These are phyloP conservation scores for Coemansia sp. DNA, from an alignment of 192 early-diverging fungal genomes.

Conservation along the genomic window DNA sequence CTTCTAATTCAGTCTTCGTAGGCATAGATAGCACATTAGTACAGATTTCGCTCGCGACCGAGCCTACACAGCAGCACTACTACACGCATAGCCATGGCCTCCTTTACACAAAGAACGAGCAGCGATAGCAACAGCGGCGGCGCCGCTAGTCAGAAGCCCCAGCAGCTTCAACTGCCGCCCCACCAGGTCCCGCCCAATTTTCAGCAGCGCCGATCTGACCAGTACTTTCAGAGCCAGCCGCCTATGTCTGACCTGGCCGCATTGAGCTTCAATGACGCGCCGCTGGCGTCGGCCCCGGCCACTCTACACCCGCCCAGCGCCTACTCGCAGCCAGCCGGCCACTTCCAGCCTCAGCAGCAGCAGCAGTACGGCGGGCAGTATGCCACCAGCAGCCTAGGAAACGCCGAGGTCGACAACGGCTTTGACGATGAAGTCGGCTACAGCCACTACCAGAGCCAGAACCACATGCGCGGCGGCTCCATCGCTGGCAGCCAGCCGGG, in stretches of 20 bases:
- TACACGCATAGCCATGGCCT: conserved; percentile 6
- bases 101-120: conserved; percentile 15
- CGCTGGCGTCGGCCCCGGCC: background rate
- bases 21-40: background rate
- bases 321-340: conserved; percentile 33
- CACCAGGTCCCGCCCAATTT: background rate
- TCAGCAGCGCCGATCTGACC: conserved; percentile 7
- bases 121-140: conserved; percentile 4
- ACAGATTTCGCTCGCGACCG: background rate
- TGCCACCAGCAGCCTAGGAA: background rate
- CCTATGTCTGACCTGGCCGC: conserved; percentile 26
- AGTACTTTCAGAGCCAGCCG: conserved; percentile 5
- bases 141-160: background rate
- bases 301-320: conserved; percentile 18
- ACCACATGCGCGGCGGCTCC: conserved; percentile 4
- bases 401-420: conserved; percentile 40
- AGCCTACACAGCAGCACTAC: background rate
- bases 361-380: background rate
- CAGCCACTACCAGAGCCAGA: conserved; percentile 43
- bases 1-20: background rate
- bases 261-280: conserved; percentile 18
- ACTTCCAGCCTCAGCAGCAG: background rate
- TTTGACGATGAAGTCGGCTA: conserved; percentile 44
- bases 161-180: background rate
- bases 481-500: conserved; percentile 9